Evolutionary conservation across 2,329 filamentous ascomycete species (phyloP).

Genomic region (Gremmenia infestans): DNA sequence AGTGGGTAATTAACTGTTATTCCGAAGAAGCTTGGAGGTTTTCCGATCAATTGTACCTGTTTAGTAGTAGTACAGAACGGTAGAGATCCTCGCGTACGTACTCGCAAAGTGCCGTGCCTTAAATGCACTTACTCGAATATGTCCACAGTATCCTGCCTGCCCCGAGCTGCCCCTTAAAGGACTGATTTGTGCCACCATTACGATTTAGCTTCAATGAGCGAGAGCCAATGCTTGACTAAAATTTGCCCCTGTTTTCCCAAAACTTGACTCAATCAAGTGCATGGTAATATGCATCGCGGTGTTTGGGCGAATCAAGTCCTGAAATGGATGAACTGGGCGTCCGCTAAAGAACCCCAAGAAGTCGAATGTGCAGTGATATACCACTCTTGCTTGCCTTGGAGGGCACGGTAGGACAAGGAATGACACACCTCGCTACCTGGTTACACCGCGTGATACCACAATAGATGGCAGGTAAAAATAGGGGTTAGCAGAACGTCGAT

Average conservation of each 20-base stretch:
- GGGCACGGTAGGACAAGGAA: neutral
- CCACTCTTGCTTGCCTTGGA: neutral
- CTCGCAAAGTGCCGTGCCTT: neutral
- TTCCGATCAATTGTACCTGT: too few relatives aligned
- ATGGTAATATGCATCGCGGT: neutral
- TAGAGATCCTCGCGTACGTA: neutral
- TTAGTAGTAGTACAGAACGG: too few relatives aligned
- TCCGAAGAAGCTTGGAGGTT: too few relatives aligned
- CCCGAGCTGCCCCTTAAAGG: too few relatives aligned
- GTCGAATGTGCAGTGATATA: conserved; percentile 5
- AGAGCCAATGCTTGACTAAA: neutral
- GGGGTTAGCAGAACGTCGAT: neutral
- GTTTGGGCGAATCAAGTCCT: conserved; percentile 5
- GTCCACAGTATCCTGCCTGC: too few relatives aligned
- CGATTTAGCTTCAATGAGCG: neutral
- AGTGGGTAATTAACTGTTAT: too few relatives aligned
- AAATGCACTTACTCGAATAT: neutral
- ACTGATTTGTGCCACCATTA: neutral
- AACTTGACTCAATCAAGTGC: neutral
- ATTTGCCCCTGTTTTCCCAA: neutral
- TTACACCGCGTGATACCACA: neutral
- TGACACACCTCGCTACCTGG: neutral
- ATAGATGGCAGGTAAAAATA: neutral
- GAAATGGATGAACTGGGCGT: neutral
- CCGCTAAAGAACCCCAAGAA: conserved; percentile 13